Evolutionary conservation across 345 rosid species (phyloP).

Genomic region (Brassica juncea): DNA sequence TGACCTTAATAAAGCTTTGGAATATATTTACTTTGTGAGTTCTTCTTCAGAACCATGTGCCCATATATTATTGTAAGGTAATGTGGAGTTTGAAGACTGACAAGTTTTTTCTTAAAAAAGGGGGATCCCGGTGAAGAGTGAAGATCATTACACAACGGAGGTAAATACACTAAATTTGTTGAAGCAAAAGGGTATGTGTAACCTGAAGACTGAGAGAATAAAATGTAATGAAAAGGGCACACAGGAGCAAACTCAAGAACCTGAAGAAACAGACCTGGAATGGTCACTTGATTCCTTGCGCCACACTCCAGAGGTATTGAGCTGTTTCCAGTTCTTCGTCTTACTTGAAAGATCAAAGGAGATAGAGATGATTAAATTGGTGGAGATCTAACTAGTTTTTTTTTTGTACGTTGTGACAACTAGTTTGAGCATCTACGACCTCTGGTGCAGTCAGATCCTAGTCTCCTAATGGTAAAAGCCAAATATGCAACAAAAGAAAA

Average conservation of each 20-base stretch:
- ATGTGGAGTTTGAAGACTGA: not conserved
- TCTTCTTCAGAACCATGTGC: not conserved
- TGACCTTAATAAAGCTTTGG: not conserved
- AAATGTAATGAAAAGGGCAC: not conserved
- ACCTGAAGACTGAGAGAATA: not conserved
- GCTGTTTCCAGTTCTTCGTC: not conserved
- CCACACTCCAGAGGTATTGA: not conserved
- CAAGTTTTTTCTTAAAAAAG: not conserved
- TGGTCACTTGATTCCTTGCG: not conserved
- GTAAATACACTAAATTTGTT: not conserved
- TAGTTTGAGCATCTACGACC: not conserved
- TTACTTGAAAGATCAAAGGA: not conserved
- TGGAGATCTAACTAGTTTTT: not conserved
- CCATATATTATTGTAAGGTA: not conserved
- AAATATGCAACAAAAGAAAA: conserved; percentile 32
- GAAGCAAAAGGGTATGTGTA: not conserved
- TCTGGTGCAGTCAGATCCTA: not conserved
- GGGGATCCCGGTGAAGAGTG: not conserved
- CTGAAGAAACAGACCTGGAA: not conserved
- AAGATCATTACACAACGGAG: not conserved
- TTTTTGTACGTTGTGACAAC: not conserved
- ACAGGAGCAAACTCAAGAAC: not conserved
- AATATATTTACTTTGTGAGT: not conserved
- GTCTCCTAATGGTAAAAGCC: not conserved
- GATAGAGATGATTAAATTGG: not conserved